A percentile compares a stretch with the other conserved stretches of the same genome.
Evolutionary conservation across 2,329 filamentous ascomycete species (phyloP).

Genomic region (Pseudogymnoascus sp.): DNA sequence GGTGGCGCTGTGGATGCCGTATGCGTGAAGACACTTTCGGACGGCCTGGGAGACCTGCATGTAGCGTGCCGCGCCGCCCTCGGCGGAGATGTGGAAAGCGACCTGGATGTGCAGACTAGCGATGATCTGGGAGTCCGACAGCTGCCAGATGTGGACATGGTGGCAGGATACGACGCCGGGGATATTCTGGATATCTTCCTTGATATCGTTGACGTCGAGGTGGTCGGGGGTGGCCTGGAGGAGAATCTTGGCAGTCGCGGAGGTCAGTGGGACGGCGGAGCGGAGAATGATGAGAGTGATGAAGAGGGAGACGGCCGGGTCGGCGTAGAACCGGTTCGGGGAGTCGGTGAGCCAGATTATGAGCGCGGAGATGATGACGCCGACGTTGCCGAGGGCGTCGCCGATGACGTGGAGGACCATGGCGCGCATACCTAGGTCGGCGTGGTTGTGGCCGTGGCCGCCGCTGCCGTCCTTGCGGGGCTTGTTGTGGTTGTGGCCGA

Average conservation of each 20-base stretch:
- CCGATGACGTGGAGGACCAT: slow-evolving; percentile 72
- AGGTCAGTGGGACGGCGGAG: slow-evolving; percentile 71
- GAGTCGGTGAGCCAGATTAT: slow-evolving; percentile 88
- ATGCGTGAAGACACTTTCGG: slow-evolving; percentile 82
- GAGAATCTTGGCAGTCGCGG: slow-evolving; percentile 77
- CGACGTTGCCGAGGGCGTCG: slow-evolving; percentile 78
- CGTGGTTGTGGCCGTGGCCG: slow-evolving; percentile 69
- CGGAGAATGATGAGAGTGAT: slow-evolving; percentile 76
- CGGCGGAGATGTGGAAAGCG: slow-evolving; percentile 77
- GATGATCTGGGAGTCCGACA: slow-evolving; percentile 89
- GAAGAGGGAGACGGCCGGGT: slow-evolving; percentile 85
- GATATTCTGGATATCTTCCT: slow-evolving; percentile 79
- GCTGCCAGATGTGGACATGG: slow-evolving; percentile 95
- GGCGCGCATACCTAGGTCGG: slow-evolving; percentile 91
- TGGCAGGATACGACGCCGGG: slow-evolving; percentile 86
- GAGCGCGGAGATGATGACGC: slow-evolving; percentile 74
- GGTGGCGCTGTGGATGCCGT: slow-evolving; percentile 93
- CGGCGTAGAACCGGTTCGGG: slow-evolving; percentile 76
- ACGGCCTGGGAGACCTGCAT: slow-evolving; percentile 84
- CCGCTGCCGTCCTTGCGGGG: slow-evolving; percentile 56
- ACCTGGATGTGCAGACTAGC: slow-evolving; percentile 92
- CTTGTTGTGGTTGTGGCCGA: slow-evolving; percentile 73
- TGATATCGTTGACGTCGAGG: slow-evolving; percentile 81
- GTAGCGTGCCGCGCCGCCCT: slow-evolving; percentile 65
- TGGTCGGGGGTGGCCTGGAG: slow-evolving; percentile 89